Evolutionary conservation across 768 basidiomycete genomes (phyloP).

Genomic region (Termitomyces sp.): DNA sequence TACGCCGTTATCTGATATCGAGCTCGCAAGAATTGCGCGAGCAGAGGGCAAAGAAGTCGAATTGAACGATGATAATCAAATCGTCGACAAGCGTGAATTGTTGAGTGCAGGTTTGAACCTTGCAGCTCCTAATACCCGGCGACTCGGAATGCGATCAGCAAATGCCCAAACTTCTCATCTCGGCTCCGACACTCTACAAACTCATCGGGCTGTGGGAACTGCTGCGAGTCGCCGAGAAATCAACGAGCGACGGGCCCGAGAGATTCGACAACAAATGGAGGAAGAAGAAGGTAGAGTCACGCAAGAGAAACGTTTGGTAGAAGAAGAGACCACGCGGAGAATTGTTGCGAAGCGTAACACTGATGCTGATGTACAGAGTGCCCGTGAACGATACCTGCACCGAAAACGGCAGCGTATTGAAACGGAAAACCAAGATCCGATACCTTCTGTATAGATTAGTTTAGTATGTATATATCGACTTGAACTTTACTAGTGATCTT

Average conservation of each 20-base stretch:
- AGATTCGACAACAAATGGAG: conserved; percentile 75
- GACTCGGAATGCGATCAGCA: conserved; percentile 43
- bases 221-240: conserved; percentile 81
- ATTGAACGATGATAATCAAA: conserved; percentile 95
- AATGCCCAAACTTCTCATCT: conserved; percentile 17
- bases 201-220: conserved; percentile 77
- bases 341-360: conserved; percentile 72
- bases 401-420: conserved; percentile 79
- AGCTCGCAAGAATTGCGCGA: conserved; percentile 65
- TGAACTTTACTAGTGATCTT: background rate
- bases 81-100: conserved; percentile 92
- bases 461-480: background rate
- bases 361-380: conserved; percentile 66
- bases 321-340: conserved; percentile 61
- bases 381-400: conserved; percentile 68
- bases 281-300: conserved; percentile 61
- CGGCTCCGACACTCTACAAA: conserved; percentile 28
- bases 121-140: conserved; percentile 74
- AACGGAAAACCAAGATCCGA: conserved; percentile 17
- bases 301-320: conserved; percentile 51
- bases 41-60: conserved; percentile 83
- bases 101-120: conserved; percentile 91
- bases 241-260: conserved; percentile 72
- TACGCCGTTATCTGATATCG: conserved; percentile 60
- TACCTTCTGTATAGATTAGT: conserved; percentile 10